phyloP scores from a whole-genome alignment of 2,329 filamentous ascomycete genomes.

The Dothistroma septosporum region DNA sequence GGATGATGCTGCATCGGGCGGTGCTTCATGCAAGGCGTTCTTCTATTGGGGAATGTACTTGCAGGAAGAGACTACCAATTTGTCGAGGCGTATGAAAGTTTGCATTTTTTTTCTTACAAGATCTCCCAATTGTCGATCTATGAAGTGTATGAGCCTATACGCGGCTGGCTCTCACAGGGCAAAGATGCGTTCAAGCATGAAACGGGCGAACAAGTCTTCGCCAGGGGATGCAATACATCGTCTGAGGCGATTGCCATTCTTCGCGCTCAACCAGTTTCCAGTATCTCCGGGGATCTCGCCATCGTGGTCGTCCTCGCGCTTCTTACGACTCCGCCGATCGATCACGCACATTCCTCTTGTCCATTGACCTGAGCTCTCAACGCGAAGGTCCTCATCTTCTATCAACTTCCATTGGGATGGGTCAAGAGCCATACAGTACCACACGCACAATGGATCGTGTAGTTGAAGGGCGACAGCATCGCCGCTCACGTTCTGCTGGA shows the following conservation, averaged over 20 bases:
- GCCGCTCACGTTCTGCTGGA: slow-evolving; percentile 36
- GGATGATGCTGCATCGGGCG: slow-evolving; percentile 18
- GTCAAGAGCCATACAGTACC: slow-evolving; percentile 32
- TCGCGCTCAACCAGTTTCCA: slow-evolving; percentile 68
- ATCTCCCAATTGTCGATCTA: slow-evolving; percentile 43
- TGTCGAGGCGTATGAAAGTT: slow-evolving; percentile 20
- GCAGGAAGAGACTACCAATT: slow-evolving; percentile 8
- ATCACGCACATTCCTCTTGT: slow-evolving; percentile 81
- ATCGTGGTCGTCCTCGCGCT: slow-evolving; percentile 47
- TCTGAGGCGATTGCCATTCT: slow-evolving; percentile 74
- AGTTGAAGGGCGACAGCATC: slow-evolving; percentile 41
- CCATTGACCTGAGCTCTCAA: slow-evolving; percentile 93
- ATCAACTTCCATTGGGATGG: slow-evolving; percentile 36
- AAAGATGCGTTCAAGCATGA: slow-evolving; percentile 30
- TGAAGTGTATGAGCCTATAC: not conserved
- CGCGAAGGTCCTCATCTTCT: slow-evolving; percentile 70
- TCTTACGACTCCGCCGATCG: slow-evolving; percentile 63
- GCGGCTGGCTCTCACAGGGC: not conserved
- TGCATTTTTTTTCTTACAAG: slow-evolving; percentile 14
- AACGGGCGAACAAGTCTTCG: slow-evolving; percentile 45
- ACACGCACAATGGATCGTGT: slow-evolving; percentile 44
- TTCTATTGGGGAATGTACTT: slow-evolving; percentile 16
- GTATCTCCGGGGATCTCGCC: slow-evolving; percentile 65
- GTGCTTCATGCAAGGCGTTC: slow-evolving; percentile 17
- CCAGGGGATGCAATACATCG: slow-evolving; percentile 69